phyloP scores from a whole-genome alignment of 2,329 filamentous ascomycete genomes.

The Colletotrichum nymphaeae region DNA sequence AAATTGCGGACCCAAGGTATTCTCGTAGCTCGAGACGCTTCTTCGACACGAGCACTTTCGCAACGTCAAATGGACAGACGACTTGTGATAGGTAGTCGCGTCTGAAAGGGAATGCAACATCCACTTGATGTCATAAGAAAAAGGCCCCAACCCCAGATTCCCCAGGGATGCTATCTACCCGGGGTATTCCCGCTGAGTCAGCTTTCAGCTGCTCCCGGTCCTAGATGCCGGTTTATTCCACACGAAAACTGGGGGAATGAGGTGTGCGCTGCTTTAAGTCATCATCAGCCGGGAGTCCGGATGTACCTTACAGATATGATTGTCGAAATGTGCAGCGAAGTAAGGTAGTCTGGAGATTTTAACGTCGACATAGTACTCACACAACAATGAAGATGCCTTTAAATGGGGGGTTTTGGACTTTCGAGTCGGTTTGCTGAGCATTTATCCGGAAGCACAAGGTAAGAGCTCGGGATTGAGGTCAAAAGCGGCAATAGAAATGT shows the following conservation, averaged over 20 bases:
- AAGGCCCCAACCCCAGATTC: slow-evolving; percentile 1
- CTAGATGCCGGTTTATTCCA: not conserved
- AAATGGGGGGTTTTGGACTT: not conserved
- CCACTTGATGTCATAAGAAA: slow-evolving; percentile 12
- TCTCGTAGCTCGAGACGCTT: not conserved
- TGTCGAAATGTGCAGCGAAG: not conserved
- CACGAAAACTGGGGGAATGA: not conserved
- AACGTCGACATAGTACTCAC: not conserved
- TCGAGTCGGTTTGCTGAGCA: slow-evolving; percentile 8
- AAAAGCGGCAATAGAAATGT: not conserved
- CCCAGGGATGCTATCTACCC: not conserved
- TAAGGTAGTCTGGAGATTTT: not conserved
- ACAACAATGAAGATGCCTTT: not conserved
- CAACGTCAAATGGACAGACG: not conserved
- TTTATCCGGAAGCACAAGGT: not conserved
- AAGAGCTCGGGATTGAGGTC: not conserved
- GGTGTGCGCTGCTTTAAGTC: not conserved
- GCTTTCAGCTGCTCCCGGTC: not conserved
- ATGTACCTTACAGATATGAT: not conserved
- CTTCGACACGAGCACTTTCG: not conserved
- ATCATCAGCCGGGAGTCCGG: too few species aligned
- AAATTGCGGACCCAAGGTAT: not conserved
- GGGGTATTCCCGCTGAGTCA: slow-evolving; percentile 18
- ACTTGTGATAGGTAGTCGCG: slow-evolving; percentile 5
- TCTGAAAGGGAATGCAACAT: slow-evolving; percentile 2